These are phyloP conservation scores for Diaporthe capsici DNA, from an alignment of 2,329 filamentous ascomycete genomes.

Conservation along the genomic window DNA sequence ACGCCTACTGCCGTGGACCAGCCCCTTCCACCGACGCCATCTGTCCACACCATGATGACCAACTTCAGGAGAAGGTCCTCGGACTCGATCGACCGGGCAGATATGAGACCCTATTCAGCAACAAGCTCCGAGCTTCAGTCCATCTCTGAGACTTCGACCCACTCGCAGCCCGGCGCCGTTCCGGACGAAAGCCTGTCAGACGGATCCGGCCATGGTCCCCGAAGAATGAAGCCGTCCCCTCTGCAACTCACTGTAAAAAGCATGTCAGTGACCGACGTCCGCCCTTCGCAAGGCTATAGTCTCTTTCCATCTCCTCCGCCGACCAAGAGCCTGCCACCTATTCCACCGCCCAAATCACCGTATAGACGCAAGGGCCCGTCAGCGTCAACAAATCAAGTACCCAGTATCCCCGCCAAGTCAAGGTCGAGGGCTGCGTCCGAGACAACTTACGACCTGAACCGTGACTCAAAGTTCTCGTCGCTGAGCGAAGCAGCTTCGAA, in stretches of 20 bases:
- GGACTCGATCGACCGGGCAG: not conserved
- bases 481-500: constrained; percentile 25
- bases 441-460: constrained; percentile 3
- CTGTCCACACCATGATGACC: constrained; percentile 30
- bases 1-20: not conserved
- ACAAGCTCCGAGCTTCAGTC: constrained; percentile 25
- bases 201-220: not conserved
- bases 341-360: constrained; percentile 37
- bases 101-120: constrained; percentile 13
- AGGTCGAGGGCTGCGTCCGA: constrained; percentile 33
- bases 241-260: constrained; percentile 5
- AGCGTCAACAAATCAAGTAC: not conserved
- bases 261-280: not conserved
- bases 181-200: constrained; percentile 11
- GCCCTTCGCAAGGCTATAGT: constrained; percentile 35
- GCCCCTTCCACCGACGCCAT: constrained; percentile 14
- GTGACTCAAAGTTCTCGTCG: constrained; percentile 36
- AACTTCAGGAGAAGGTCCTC: constrained; percentile 29
- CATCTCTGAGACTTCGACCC: constrained; percentile 12
- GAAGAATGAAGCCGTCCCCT: constrained; percentile 4
- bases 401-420: constrained; percentile 23
- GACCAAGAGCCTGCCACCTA: constrained; percentile 37
- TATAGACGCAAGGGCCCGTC: not conserved
- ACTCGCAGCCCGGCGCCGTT: not conserved
- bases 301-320: constrained; percentile 40